Evolutionary conservation across 192 early-diverging fungal species (phyloP).

Genomic region (Coemansia javaensis): DNA sequence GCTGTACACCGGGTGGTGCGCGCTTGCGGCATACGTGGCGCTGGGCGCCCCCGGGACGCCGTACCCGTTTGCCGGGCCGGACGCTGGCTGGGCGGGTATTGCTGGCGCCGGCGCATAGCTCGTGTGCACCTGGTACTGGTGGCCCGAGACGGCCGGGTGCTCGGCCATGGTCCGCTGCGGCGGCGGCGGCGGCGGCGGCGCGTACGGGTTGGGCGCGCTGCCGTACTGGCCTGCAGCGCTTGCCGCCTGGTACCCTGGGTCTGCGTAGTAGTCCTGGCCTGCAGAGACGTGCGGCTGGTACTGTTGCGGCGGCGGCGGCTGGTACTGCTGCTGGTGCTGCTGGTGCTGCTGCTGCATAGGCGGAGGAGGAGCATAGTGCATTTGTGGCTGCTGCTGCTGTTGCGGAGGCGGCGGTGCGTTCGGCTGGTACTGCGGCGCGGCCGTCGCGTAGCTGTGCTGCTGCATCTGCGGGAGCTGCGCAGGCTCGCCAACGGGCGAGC

Average conservation of each 20-base stretch:
- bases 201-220: conserved; percentile 23
- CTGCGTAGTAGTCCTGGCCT: background rate
- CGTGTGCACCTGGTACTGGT: conserved; percentile 37
- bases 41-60: conserved; percentile 10
- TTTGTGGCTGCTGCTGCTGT: conserved; percentile 5
- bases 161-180: conserved; percentile 11
- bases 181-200: conserved; percentile 17
- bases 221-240: conserved; percentile 2
- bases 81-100: conserved; percentile 12
- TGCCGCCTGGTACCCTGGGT: conserved; percentile 1
- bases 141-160: conserved; percentile 10
- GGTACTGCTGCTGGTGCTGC: conserved; percentile 1
- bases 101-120: conserved; percentile 26
- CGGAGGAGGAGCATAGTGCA: conserved; percentile 1
- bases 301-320: conserved; percentile 8
- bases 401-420: conserved; percentile 27
- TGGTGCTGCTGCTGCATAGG: conserved; percentile 10
- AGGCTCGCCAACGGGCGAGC: conserved; percentile 13
- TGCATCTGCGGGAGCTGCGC: conserved; percentile 12
- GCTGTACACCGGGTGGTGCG: conserved; percentile 16
- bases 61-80: conserved; percentile 9
- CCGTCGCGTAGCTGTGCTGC: conserved; percentile 17
- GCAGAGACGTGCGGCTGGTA: conserved; percentile 8
- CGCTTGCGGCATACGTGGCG: conserved; percentile 13
- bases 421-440: conserved; percentile 26